Base-by-base conservation (phyloP, 176 grass and related monocot genomes). In the Ensete glaucum region DNA sequence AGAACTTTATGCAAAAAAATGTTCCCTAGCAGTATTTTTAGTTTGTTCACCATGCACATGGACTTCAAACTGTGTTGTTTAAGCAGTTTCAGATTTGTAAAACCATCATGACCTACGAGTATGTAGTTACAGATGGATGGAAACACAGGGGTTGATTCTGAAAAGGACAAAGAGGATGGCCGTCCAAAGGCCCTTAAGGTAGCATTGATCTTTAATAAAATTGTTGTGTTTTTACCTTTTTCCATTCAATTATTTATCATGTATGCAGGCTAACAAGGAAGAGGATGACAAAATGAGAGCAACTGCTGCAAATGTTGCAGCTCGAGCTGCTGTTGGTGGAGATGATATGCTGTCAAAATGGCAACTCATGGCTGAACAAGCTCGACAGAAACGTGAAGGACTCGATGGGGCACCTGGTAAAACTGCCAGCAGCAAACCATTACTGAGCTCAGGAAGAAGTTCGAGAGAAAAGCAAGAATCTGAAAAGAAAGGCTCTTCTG, bases 231-330 rank as follows among this genome's bases (percentile, higher is more conserved):
- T 22, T 77, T 27, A 63, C 26, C 52, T 49, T 54, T 21, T 76
- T 27, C 29, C 21, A 53, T 51, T 17, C 23, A 55, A 13, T 34
- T 20, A 13, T 54, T 73, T 74, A 5, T 14, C 9, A 22, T 56
- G 8, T 23, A n/a, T 11, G 54, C 81, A 97, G 90, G 66, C 48
- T 55, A 91, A 87, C 73, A 99, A 94, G 79, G 95, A 88, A 55
- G 88, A 94, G 55, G 95, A 99, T 84, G 95, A 94, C 83, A 89
- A 93, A 72, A 99, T 90, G 95, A 89, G 95, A 81, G 79, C 95
- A 56, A 91, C 88, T 34, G 95, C 95, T 80, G 88, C 95, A 74
- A 99, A 99, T 78, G 95, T 81, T 75, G 90, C 95, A 62, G 95
- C 85, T 6, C 86, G 90, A 58, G 95, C 89, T 81, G 95, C 95